These are phyloP conservation scores for Diaporthe amygdali DNA, from an alignment of 2,329 filamentous ascomycete genomes.

Conservation along the genomic window DNA sequence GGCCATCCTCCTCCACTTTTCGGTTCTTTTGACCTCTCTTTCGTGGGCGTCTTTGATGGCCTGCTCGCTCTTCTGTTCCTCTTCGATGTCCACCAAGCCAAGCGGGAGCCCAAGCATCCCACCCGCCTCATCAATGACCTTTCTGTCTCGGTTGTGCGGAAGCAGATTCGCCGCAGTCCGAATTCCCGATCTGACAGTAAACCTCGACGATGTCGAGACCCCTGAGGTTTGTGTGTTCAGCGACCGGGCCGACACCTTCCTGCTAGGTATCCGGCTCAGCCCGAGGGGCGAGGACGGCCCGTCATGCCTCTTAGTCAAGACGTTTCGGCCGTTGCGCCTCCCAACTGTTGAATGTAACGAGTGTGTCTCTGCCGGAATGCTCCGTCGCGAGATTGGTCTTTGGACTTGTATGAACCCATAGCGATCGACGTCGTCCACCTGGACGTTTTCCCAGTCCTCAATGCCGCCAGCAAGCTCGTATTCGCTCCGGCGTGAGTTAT, in stretches of 20 bases:
- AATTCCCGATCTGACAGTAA: slow-evolving; percentile 60
- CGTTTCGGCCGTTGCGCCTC: slow-evolving; percentile 52
- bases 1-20: slow-evolving; percentile 74
- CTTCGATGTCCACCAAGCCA: slow-evolving; percentile 59
- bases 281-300: slow-evolving; percentile 39
- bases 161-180: slow-evolving; percentile 64
- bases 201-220: slow-evolving; percentile 54
- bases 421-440: slow-evolving; percentile 66
- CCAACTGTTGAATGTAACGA: slow-evolving; percentile 51
- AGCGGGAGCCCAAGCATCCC: slow-evolving; percentile 68
- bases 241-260: slow-evolving; percentile 63
- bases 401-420: slow-evolving; percentile 69
- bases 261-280: slow-evolving; percentile 52
- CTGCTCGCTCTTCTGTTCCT: slow-evolving; percentile 59
- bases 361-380: slow-evolving; percentile 26
- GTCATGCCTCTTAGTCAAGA: slow-evolving; percentile 47
- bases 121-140: slow-evolving; percentile 69
- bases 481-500: slow-evolving; percentile 42
- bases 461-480: slow-evolving; percentile 62
- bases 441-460: slow-evolving; percentile 71
- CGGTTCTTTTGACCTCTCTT: slow-evolving; percentile 66
- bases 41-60: slow-evolving; percentile 61
- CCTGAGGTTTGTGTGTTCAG: slow-evolving; percentile 63
- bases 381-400: slow-evolving; percentile 46
- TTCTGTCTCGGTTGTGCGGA: slow-evolving; percentile 65